Percentiles rank a stretch among this genome's conserved stretches.
These are phyloP conservation scores for Eurotiales sp. DNA, from an alignment of 2,329 filamentous ascomycete species.

Conservation along the genomic window DNA sequence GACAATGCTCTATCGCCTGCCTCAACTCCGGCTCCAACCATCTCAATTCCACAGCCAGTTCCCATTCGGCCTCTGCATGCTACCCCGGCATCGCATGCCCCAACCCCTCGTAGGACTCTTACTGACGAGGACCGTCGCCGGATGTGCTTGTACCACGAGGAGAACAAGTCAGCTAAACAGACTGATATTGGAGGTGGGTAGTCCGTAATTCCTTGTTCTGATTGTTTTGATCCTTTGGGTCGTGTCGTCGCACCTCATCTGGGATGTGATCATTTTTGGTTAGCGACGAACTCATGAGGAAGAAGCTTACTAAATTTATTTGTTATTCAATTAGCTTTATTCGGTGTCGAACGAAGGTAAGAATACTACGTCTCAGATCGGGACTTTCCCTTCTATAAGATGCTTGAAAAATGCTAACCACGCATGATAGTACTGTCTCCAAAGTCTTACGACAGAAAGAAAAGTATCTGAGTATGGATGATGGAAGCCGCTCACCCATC, in stretches of 20 bases:
- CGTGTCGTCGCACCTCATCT: background rate
- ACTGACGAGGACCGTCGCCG: conserved; percentile 84
- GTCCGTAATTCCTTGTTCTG: background rate
- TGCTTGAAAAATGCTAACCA: conserved; percentile 8
- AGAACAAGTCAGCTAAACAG: conserved; percentile 87
- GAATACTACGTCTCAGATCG: background rate
- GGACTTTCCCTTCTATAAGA: no score
- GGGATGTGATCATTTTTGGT: background rate
- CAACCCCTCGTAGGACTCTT: conserved; percentile 78
- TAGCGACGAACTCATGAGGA: background rate
- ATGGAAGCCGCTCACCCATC: conserved; percentile 71
- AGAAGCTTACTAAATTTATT: background rate
- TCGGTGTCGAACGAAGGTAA: conserved; percentile 97
- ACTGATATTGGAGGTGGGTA: conserved; percentile 83
- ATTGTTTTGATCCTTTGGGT: background rate
- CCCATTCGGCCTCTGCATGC: conserved; percentile 31
- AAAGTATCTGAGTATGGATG: conserved; percentile 81
- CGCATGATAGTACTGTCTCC: conserved; percentile 76
- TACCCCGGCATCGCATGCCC: conserved; percentile 35
- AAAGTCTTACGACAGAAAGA: conserved; percentile 94
- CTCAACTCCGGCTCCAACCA: conserved; percentile 41
- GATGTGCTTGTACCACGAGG: conserved; percentile 92
- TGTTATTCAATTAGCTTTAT: conserved; percentile 58
- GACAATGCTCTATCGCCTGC: conserved; percentile 58
- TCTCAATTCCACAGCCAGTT: conserved; percentile 52